These are phyloP conservation scores for Cubamyces lactineus DNA, from an alignment of 768 basidiomycete genomes.

Conservation along the genomic window DNA sequence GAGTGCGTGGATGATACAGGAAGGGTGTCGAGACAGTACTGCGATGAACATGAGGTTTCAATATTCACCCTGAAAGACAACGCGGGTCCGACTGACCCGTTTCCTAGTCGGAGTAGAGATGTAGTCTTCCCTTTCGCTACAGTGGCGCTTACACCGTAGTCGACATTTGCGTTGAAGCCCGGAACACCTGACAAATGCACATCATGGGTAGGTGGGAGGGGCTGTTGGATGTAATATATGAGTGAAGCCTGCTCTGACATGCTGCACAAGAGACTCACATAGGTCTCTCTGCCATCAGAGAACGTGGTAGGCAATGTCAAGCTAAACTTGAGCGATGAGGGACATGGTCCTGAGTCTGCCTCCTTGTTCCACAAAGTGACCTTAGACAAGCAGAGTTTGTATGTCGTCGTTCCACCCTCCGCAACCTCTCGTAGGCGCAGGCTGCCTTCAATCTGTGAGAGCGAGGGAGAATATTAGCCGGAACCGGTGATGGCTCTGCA, in stretches of 20 bases:
- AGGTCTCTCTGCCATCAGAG: conserved; percentile 54
- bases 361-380: conserved; percentile 62
- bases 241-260: too few species aligned
- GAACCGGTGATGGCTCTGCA: neutral
- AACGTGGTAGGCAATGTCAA: conserved; percentile 63
- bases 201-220: conserved; percentile 70
- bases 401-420: conserved; percentile 61
- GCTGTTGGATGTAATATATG: conserved; percentile 39
- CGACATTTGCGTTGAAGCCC: conserved; percentile 68
- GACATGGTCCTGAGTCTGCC: conserved; percentile 47
- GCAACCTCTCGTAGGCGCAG: conserved; percentile 64
- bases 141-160: conserved; percentile 60
- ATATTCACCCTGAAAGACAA: neutral
- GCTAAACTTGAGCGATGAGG: conserved; percentile 54
- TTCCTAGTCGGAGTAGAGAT: conserved; percentile 51
- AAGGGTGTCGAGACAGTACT: conserved; percentile 65
- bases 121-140: conserved; percentile 59
- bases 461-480: conserved; percentile 1
- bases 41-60: neutral
- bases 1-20: conserved; percentile 66
- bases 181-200: conserved; percentile 72
- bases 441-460: conserved; percentile 59
- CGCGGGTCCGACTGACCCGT: conserved; percentile 46
- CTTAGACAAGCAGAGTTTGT: conserved; percentile 55
- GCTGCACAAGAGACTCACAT: conserved; percentile 46